Percentiles rank a stretch among this genome's conserved stretches.
These are phyloP conservation scores for Komagataella pseudopastoris DNA, from an alignment of 805 yeast species.

Conservation along the genomic window DNA sequence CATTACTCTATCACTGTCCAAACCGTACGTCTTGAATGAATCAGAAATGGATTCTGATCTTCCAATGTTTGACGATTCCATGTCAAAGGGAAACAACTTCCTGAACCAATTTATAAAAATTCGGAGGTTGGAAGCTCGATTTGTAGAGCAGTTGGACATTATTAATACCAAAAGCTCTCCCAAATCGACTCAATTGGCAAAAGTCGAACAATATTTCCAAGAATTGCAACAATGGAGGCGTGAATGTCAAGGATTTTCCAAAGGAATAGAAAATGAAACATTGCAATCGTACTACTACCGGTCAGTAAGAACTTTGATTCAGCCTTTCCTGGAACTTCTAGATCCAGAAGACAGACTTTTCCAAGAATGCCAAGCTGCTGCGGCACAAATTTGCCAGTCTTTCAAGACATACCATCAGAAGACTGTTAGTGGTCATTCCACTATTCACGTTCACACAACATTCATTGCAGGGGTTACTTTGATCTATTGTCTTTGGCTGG, in stretches of 20 bases:
- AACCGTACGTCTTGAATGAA: slow-evolving; percentile 41
- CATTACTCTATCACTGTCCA: slow-evolving; percentile 48
- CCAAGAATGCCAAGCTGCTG: slow-evolving; percentile 58
- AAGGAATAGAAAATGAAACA: slow-evolving; percentile 46
- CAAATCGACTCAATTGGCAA: slow-evolving; percentile 24
- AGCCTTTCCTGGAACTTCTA: slow-evolving; percentile 48
- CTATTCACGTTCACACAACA: slow-evolving; percentile 52
- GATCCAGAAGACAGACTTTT: slow-evolving; percentile 49
- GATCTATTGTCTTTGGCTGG: slow-evolving; percentile 53
- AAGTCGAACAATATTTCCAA: slow-evolving; percentile 37
- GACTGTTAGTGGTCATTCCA: slow-evolving; percentile 49
- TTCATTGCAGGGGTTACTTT: slow-evolving; percentile 60
- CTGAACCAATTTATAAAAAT: slow-evolving; percentile 44
- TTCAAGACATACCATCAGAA: slow-evolving; percentile 51
- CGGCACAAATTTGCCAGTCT: slow-evolving; percentile 55
- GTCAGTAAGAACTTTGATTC: slow-evolving; percentile 44
- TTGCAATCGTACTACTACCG: slow-evolving; percentile 44
- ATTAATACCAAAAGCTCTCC: neutral
- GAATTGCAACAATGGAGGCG: slow-evolving; percentile 45
- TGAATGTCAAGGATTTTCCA: slow-evolving; percentile 30
- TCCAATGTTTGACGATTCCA: slow-evolving; percentile 36
- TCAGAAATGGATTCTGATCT: slow-evolving; percentile 29
- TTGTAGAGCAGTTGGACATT: slow-evolving; percentile 31
- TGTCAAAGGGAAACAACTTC: slow-evolving; percentile 25
- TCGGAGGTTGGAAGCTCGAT: slow-evolving; percentile 45